A percentile compares a stretch with the other conserved stretches of the same genome.
These are phyloP conservation scores for Cryptococcus jaspeensis DNA, from an alignment of 1,284 basidiomycete genomes.

Conservation along the genomic window DNA sequence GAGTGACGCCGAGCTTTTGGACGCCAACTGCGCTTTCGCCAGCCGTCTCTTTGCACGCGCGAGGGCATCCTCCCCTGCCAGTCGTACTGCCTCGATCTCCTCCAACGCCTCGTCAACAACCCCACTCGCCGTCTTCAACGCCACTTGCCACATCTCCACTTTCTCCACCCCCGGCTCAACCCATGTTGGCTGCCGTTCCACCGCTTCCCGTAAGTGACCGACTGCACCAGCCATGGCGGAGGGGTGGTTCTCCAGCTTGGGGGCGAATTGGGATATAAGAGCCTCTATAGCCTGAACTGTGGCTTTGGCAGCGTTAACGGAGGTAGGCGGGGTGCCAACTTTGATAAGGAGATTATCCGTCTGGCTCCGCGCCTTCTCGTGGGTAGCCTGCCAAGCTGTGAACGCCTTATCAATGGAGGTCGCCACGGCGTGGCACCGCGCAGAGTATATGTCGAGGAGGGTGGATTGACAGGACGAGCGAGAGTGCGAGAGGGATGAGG, in stretches of 20 bases:
- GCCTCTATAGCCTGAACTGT: neutral
- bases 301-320: neutral
- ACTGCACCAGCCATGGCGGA: neutral
- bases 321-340: neutral
- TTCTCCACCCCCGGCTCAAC: neutral
- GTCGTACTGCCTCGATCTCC: constrained; percentile 14
- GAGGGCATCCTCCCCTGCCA: no score
- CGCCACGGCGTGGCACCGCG: constrained; percentile 2
- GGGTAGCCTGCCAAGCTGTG: neutral
- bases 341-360: neutral
- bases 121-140: neutral
- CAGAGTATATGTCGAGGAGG: neutral
- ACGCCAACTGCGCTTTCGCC: constrained; percentile 1
- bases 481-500: constrained; percentile 6
- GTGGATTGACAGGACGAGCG: neutral
- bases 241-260: neutral
- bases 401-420: neutral
- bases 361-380: neutral
- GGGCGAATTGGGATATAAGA: no score
- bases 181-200: neutral
- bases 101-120: constrained; percentile 1
- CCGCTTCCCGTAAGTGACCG: neutral
- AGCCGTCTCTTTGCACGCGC: no score
- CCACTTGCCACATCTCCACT: neutral
- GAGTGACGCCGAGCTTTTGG: neutral